These are phyloP conservation scores for Halocafeteria seosinensis DNA, from an alignment of 108 stramenopile species.

Conservation along the genomic window DNA sequence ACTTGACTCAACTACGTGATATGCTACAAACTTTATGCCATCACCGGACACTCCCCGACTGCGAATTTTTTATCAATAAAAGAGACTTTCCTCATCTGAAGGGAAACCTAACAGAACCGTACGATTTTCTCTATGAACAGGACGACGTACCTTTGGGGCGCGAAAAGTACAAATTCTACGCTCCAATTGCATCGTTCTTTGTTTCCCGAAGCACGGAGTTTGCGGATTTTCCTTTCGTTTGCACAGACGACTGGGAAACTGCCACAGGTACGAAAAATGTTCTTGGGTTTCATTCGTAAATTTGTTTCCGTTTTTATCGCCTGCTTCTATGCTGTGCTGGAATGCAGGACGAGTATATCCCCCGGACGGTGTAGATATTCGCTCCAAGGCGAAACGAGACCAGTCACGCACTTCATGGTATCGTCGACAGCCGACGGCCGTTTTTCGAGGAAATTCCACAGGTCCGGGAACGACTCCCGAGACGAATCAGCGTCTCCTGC, in stretches of 20 bases:
- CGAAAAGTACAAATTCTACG: slow-evolving; percentile 70
- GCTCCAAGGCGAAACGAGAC: slow-evolving; percentile 84
- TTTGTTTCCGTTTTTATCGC: too few species aligned
- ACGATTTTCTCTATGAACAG: slow-evolving; percentile 91
- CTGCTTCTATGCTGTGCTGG: too few species aligned
- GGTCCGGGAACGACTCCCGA: slow-evolving; percentile 83
- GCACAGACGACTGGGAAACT: slow-evolving; percentile 99
- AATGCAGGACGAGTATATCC: slow-evolving; percentile 49
- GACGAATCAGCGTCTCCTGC: slow-evolving; percentile 86
- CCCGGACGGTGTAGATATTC: slow-evolving; percentile 69
- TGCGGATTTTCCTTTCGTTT: slow-evolving; percentile 92
- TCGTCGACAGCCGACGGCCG: slow-evolving; percentile 69
- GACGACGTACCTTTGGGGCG: slow-evolving; percentile 81
- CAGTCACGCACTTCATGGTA: slow-evolving; percentile 86
- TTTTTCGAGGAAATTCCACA: slow-evolving; percentile 95
- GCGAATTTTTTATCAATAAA: slow-evolving; percentile 99
- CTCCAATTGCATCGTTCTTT: slow-evolving; percentile 90
- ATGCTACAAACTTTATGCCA: slow-evolving; percentile 80
- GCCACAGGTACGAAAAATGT: too few species aligned
- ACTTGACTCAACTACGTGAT: slow-evolving; percentile 74
- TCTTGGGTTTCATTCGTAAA: too few species aligned
- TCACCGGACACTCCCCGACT: slow-evolving; percentile 69
- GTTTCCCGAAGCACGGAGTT: slow-evolving; percentile 62
- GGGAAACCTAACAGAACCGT: slow-evolving; percentile 87
- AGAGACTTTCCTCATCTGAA: slow-evolving; percentile 98